Evolutionary conservation across 2,329 filamentous ascomycete genomes (phyloP).

Genomic region (Geosmithia flava): DNA sequence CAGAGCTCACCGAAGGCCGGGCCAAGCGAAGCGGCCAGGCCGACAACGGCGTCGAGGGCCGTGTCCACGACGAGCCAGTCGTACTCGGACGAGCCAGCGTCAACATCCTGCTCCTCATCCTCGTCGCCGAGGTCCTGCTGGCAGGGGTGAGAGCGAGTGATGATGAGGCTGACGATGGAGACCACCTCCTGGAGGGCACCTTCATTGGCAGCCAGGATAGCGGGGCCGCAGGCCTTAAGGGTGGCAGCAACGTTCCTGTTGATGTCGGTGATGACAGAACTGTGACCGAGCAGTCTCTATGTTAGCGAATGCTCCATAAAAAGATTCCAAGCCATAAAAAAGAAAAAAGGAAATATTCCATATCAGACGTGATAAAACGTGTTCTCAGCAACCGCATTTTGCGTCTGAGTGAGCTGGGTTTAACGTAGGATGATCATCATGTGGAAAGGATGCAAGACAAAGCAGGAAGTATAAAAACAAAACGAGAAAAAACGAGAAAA

Average conservation of each 20-base stretch:
- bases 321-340: conserved; percentile 9
- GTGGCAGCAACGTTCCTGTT: conserved; percentile 87
- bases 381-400: conserved; percentile 80
- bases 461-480: conserved; percentile 8
- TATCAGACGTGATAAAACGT: conserved; percentile 35
- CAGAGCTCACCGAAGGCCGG: conserved; percentile 73
- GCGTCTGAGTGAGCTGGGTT: conserved; percentile 99
- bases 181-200: conserved; percentile 61
- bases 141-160: conserved; percentile 84
- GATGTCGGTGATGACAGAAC: conserved; percentile 83
- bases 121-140: conserved; percentile 81
- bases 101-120: conserved; percentile 61
- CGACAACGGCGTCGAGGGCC: conserved; percentile 79
- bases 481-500: conserved; percentile 7
- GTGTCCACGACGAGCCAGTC: conserved; percentile 97
- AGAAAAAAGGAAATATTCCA: conserved; percentile 14
- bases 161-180: conserved; percentile 62
- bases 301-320: conserved; percentile 26
- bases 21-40: conserved; percentile 72
- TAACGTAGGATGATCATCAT: conserved; percentile 88
- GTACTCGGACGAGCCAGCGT: conserved; percentile 78
- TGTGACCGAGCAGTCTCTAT: conserved; percentile 62
- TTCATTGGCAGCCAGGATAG: conserved; percentile 62
- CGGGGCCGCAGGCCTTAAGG: conserved; percentile 81
- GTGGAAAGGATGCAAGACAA: conserved; percentile 8